phyloP scores from a whole-genome alignment of 2,329 filamentous ascomycete genomes.

The Colletotrichum sojae region DNA sequence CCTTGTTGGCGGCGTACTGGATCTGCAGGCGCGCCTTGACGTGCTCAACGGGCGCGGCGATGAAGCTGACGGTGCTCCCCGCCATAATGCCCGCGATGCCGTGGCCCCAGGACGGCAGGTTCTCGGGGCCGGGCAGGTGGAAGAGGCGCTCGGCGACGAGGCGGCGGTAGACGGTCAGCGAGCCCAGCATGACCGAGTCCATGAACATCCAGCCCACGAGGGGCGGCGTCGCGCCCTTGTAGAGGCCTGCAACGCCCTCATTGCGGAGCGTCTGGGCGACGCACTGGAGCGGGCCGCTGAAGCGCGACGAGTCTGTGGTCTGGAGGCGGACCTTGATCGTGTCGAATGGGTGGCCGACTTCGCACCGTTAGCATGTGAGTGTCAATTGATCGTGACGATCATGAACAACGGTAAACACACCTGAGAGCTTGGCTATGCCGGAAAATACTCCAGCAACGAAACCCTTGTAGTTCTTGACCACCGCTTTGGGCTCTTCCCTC shows the following conservation, averaged over 20 bases:
- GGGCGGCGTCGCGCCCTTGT: slow-evolving; percentile 94
- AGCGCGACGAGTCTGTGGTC: slow-evolving; percentile 82
- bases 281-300: slow-evolving; percentile 89
- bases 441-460: slow-evolving; percentile 98
- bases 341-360: slow-evolving; percentile 85
- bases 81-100: slow-evolving; percentile 90
- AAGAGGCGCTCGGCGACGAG: slow-evolving; percentile 87
- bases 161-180: slow-evolving; percentile 89
- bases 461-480: slow-evolving; percentile 83
- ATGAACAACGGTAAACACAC: slow-evolving; percentile 49
- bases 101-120: slow-evolving; percentile 83
- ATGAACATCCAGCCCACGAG: slow-evolving; percentile 98
- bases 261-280: slow-evolving; percentile 86
- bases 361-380: slow-evolving; percentile 6
- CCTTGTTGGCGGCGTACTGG: slow-evolving; percentile 88
- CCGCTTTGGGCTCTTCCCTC: slow-evolving; percentile 51
- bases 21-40: slow-evolving; percentile 95
- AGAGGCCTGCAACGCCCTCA: slow-evolving; percentile 88
- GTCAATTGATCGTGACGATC: not conserved
- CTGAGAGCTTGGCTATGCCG: slow-evolving; percentile 89
- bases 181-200: slow-evolving; percentile 93
- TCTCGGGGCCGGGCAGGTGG: slow-evolving; percentile 54
- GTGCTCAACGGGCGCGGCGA: slow-evolving; percentile 95
- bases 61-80: slow-evolving; percentile 90
- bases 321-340: slow-evolving; percentile 97